phyloP scores from a whole-genome alignment of 441 rosid genomes.

The Corymbia citriodora region DNA sequence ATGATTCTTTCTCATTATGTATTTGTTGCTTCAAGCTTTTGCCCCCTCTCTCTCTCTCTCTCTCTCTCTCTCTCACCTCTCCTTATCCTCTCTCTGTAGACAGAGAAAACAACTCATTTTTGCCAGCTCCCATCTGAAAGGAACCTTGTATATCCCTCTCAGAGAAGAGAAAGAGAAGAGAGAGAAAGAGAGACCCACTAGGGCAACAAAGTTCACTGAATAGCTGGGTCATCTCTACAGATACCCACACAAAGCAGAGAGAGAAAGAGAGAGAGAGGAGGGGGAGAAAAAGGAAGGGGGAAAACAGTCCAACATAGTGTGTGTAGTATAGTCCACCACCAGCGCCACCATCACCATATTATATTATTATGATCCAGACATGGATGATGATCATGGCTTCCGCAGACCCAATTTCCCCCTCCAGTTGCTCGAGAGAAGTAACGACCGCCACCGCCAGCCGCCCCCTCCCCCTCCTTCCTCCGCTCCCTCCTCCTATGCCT shows the following conservation, averaged over 20 bases:
- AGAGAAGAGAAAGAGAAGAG: background rate
- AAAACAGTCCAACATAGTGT: background rate
- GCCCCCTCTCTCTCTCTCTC: background rate
- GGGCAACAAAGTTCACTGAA: slow-evolving; percentile 1
- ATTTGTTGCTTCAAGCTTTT: slow-evolving; percentile 9
- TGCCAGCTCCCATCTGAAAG: slow-evolving; percentile 12
- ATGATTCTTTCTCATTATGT: slow-evolving; percentile 7
- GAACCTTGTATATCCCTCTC: background rate
- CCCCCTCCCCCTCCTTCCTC: background rate
- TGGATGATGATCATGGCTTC: slow-evolving; percentile 12
- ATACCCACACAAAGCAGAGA: background rate
- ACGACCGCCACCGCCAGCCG: background rate
- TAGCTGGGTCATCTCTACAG: slow-evolving; percentile 7
- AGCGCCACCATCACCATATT: background rate
- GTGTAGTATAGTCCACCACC: background rate
- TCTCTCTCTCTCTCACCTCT: background rate
- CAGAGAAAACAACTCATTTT: background rate
- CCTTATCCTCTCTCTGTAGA: background rate
- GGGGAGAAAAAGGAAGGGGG: background rate
- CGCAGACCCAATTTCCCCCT: slow-evolving; percentile 13
- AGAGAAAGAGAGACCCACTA: slow-evolving; percentile 13
- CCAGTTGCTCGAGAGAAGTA: slow-evolving; percentile 8
- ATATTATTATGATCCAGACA: background rate
- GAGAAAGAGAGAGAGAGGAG: background rate
- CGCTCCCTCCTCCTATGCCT: background rate